Base-by-base conservation (phyloP, 2,329 filamentous ascomycete genomes). In the Ophiocordyceps camponoti-saundersi region DNA sequence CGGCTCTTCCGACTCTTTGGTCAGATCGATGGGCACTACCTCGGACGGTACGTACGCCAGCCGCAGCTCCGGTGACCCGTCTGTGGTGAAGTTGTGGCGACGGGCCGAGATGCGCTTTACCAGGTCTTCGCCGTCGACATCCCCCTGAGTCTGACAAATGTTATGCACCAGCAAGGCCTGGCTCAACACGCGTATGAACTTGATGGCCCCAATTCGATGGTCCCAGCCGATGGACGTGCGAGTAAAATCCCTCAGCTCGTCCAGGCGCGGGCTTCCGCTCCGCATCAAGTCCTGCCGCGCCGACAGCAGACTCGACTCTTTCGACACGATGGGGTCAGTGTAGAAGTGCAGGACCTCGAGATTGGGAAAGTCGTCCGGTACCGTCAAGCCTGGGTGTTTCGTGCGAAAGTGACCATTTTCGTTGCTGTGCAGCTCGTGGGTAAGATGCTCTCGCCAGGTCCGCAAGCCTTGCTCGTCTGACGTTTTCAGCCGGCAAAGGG, bases 171-270 rank as follows among this genome's bases (percentile, higher is more conserved):
- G 67, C 1, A 96, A 65, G 8, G 82, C 79, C 12, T 87, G 85
- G 0, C 87, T 83, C 12, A 96, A 66, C 26, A 85, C 82, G 15
- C 82, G 77, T 26, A 95, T 80, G 50, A 95, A 85, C 57, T 95
- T 94, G 56, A 83, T 76, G 16, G 89, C 88, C 0, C 89, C 90
- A 45, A 73, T 73, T 26, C 80, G 75, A 54, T 80, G 82, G 5
- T 74, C 77, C 92, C 92, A 98, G 49, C 89, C 87, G 53, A 98
- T 93, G 0, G 81, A 82, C 51, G 93, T 80, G 1, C 74, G 72
- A 0, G 81, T 75, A 59, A 95, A 95, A 15, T 73, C 71, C 34
- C 90, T 75, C 34, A 98, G 63, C 0, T 75, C 78, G 4, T 60
- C 55, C 3, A 65, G 47, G 8, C 60, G 54, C 2, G 64, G 52